Evolutionary conservation across 2,329 filamentous ascomycete species (phyloP), one percentile per base, ranked within the genome.

Genomic region (Paraphaeosphaeria minitans): DNA sequence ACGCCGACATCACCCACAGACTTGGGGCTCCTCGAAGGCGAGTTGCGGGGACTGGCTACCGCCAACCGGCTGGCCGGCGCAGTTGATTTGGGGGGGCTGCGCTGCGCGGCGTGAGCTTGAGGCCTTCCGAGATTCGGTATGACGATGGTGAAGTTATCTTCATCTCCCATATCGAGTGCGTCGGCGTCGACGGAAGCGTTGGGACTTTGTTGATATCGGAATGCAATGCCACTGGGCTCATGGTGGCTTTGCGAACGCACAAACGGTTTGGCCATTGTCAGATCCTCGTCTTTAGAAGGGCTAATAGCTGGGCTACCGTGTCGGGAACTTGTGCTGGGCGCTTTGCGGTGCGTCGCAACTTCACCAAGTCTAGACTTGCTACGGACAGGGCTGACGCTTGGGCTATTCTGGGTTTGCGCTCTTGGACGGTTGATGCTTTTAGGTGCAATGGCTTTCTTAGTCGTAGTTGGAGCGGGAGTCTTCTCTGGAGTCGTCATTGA

Each of bases 121-220:
- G 73, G 74, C 24, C 67, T 69, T 22, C 65, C 65, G 53, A 75
- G 69, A 29, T 62, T 79, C 3, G 82, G 82, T 45, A 84, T 73
- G 8, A 83, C 80, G 78, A 83, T 82, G 3, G 81, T 83, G 61
- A 83, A 83, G 53, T 80, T 80, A 33, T 82, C 81, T 16, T 82
- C 79, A 27, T 79, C 80, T 14, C 70, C 74, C 27, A 75, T 8
- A 72, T 78, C 61, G 63, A 72, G 56, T 21, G 65, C 60, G 19
- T 70, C 76, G 56, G 71, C 77, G 55, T 82, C 80, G 33, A 78
- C 71, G 22, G 73, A 74, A 39, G 70, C 70, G 12, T 77, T 77
- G 22, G 78, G 59, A 1, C 71, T 76, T 29, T 77, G 74, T 47
- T 78, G 69, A 56, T 78, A 71, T 55, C 66, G 70, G 63, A 74